A percentile compares a stretch with the other conserved stretches of the same genome.
phyloP scores from a whole-genome alignment of 495 filamentous ascomycete genomes.

The Lepraria neglecta region DNA sequence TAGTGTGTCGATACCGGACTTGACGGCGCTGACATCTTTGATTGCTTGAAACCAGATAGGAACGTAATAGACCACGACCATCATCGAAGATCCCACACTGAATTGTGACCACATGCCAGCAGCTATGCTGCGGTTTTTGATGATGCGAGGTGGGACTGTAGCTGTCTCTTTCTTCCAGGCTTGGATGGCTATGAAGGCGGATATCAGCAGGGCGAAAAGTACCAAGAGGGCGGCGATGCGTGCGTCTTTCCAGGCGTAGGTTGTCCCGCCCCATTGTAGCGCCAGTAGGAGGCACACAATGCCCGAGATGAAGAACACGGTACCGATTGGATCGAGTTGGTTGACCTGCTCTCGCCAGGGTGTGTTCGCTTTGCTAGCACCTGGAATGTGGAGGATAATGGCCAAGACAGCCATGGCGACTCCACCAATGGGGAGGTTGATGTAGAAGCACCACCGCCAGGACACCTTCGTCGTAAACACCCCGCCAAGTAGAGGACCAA shows the following conservation, averaged over 20 bases:
- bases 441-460: constrained; percentile 60
- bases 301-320: constrained; percentile 43
- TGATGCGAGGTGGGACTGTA: constrained; percentile 51
- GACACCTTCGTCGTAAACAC: constrained; percentile 30
- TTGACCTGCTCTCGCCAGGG: constrained; percentile 39
- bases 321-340: constrained; percentile 44
- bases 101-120: constrained; percentile 38
- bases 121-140: constrained; percentile 49
- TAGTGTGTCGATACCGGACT: constrained; percentile 37
- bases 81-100: constrained; percentile 29
- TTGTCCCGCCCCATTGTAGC: constrained; percentile 54
- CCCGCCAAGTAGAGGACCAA: constrained; percentile 38
- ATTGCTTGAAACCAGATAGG: constrained; percentile 75
- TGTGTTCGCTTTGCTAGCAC: constrained; percentile 32
- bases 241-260: constrained; percentile 48
- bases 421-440: constrained; percentile 57
- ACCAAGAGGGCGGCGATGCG: constrained; percentile 50
- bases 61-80: constrained; percentile 52
- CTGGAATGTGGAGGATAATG: constrained; percentile 43
- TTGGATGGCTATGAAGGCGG: constrained; percentile 44
- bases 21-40: constrained; percentile 30
- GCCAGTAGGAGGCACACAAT: constrained; percentile 52
- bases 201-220: constrained; percentile 40
- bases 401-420: constrained; percentile 42
- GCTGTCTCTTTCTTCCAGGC: constrained; percentile 40